Percentiles rank a stretch among this genome's conserved stretches.
phyloP scores from a whole-genome alignment of 2,329 filamentous ascomycete species.

The Trichoderma citrinoviride region DNA sequence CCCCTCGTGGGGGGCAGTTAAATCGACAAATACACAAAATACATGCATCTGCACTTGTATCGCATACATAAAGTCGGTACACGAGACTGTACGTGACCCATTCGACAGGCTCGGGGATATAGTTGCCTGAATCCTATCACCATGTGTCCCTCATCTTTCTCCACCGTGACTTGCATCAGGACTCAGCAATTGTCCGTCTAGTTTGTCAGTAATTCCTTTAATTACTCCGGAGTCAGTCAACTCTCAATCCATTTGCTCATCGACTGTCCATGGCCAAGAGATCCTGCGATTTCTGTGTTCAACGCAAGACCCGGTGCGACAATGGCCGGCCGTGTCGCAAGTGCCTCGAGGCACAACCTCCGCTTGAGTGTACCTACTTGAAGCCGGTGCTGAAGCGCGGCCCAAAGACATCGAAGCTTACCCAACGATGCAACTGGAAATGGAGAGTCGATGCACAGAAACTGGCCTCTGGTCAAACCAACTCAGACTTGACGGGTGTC shows the following conservation, averaged over 20 bases:
- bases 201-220: not conserved
- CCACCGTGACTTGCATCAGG: not conserved
- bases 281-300: constrained; percentile 21
- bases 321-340: constrained; percentile 20
- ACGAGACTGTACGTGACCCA: not conserved
- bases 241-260: not conserved
- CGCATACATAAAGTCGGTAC: constrained; percentile 2
- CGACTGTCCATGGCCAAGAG: constrained; percentile 15
- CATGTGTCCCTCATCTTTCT: not conserved
- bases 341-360: constrained; percentile 18
- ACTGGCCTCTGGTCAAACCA: not conserved
- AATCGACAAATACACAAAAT: not conserved
- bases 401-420: constrained; percentile 22
- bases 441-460: not conserved
- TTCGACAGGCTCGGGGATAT: not conserved
- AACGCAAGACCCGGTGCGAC: constrained; percentile 22
- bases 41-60: not conserved
- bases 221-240: not conserved
- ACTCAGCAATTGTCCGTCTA: constrained; percentile 1
- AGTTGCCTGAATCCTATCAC: not conserved
- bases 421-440: constrained; percentile 15
- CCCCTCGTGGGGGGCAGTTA: not conserved
- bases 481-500: not conserved
- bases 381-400: constrained; percentile 24
- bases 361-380: constrained; percentile 22